Evolutionary conservation across 192 early-diverging fungal genomes (phyloP).

Genomic region (Cetraspora pellucida): DNA sequence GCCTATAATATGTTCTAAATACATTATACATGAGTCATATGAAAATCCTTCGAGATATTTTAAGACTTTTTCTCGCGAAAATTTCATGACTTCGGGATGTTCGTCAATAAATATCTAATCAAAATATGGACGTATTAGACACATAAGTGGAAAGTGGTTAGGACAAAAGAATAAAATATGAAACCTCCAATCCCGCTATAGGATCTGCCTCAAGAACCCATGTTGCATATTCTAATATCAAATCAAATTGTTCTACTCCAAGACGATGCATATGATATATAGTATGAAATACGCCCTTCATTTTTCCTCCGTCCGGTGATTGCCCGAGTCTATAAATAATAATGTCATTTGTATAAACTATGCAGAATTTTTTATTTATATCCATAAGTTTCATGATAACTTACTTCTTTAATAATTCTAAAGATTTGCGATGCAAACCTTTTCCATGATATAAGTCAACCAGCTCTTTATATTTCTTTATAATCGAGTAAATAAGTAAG

Average conservation of each 20-base stretch:
- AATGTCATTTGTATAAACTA: background rate
- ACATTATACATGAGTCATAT: slow-evolving; percentile 67
- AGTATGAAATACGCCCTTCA: slow-evolving; percentile 66
- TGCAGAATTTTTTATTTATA: background rate
- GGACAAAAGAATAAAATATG: background rate
- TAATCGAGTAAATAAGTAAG: background rate
- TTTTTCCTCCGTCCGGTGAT: slow-evolving; percentile 45
- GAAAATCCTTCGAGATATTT: slow-evolving; percentile 71
- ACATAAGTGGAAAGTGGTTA: slow-evolving; percentile 24
- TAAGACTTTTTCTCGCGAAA: slow-evolving; percentile 64
- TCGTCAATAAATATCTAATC: slow-evolving; percentile 59
- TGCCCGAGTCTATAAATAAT: slow-evolving; percentile 46
- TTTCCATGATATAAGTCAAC: slow-evolving; percentile 95
- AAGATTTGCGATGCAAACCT: slow-evolving; percentile 84
- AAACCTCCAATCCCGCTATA: slow-evolving; percentile 69
- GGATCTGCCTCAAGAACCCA: slow-evolving; percentile 77
- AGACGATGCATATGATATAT: slow-evolving; percentile 80
- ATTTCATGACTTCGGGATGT: slow-evolving; percentile 58
- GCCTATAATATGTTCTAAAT: slow-evolving; percentile 81
- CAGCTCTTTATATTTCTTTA: slow-evolving; percentile 78
- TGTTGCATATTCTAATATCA: slow-evolving; percentile 80
- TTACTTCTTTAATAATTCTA: slow-evolving; percentile 75
- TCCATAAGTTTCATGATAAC: slow-evolving; percentile 25
- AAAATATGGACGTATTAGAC: background rate
- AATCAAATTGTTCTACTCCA: slow-evolving; percentile 72